Conservation (phyloP, 2,329 filamentous ascomycete genomes). For the Meredithiella fracta region DNA sequence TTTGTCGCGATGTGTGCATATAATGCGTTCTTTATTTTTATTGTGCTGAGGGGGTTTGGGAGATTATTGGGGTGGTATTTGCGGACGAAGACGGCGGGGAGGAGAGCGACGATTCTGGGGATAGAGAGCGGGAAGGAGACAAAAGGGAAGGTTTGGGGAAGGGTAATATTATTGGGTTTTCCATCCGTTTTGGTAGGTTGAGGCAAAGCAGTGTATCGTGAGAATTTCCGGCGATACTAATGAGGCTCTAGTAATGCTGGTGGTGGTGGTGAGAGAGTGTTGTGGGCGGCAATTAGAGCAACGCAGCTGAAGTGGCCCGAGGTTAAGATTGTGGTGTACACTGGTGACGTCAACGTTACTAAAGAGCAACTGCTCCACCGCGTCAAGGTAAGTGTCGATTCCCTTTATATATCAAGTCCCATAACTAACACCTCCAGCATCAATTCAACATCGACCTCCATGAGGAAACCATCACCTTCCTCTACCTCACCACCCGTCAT, state of each 20-base stretch:
- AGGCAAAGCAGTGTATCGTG: neutral
- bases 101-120: conserved; percentile 39
- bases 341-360: conserved; percentile 76
- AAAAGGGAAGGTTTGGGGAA: conserved; percentile 46
- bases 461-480: conserved; percentile 64
- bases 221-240: neutral
- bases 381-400: conserved; percentile 49
- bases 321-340: conserved; percentile 84
- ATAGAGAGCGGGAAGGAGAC: conserved; percentile 59
- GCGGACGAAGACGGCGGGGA: conserved; percentile 44
- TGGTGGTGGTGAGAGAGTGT: conserved; percentile 83
- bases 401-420: neutral
- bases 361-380: conserved; percentile 63
- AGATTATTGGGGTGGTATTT: conserved; percentile 42
- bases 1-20: conserved; percentile 7
- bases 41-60: conserved; percentile 26
- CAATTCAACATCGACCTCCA: conserved; percentile 89
- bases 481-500: conserved; percentile 76
- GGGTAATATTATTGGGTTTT: conserved; percentile 79
- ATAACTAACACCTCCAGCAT: conserved; percentile 30
- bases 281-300: conserved; percentile 88
- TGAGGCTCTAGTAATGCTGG: conserved; percentile 59
- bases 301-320: conserved; percentile 80
- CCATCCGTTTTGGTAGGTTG: conserved; percentile 74
- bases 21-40: conserved; percentile 20